These are phyloP conservation scores for Sesbania bispinosa DNA, from an alignment of 306 rosid genomes.

Conservation along the genomic window DNA sequence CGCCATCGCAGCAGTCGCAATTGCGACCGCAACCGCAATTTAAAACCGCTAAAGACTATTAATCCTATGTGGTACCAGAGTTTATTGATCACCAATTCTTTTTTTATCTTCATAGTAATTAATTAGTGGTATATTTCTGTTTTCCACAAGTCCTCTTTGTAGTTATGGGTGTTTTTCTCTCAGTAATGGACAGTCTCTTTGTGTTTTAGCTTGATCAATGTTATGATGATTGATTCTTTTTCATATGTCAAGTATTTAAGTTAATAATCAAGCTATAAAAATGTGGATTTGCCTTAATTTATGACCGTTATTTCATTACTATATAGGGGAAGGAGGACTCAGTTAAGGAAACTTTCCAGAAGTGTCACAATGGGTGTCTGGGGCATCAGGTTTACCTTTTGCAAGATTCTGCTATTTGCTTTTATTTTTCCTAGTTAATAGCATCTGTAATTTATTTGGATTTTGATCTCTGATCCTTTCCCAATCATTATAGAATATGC, in stretches of 20 bases:
- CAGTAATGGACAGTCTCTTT: not conserved
- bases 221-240: slow-evolving; percentile 16
- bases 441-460: not conserved
- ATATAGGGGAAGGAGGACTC: slow-evolving; percentile 64
- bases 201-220: not conserved
- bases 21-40: too few relatives aligned
- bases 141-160: slow-evolving; percentile 8
- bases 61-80: not conserved
- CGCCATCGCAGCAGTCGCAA: too few relatives aligned
- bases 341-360: slow-evolving; percentile 50
- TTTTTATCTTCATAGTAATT: not conserved
- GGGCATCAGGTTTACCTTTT: slow-evolving; percentile 53
- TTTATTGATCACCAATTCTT: not conserved
- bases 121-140: not conserved
- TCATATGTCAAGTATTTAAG: too few relatives aligned
- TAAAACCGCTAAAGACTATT: too few relatives aligned
- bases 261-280: not conserved
- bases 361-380: slow-evolving; percentile 52
- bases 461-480: slow-evolving; percentile 12
- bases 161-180: slow-evolving; percentile 9
- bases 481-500: slow-evolving; percentile 23
- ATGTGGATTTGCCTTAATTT: slow-evolving; percentile 5
- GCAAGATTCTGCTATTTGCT: not conserved
- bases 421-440: not conserved
- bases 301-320: slow-evolving; percentile 13